Percentiles rank a stretch among this genome's conserved stretches.
Conservation (phyloP, 805 yeast genomes). For the Starmerella scarabaei region DNA sequence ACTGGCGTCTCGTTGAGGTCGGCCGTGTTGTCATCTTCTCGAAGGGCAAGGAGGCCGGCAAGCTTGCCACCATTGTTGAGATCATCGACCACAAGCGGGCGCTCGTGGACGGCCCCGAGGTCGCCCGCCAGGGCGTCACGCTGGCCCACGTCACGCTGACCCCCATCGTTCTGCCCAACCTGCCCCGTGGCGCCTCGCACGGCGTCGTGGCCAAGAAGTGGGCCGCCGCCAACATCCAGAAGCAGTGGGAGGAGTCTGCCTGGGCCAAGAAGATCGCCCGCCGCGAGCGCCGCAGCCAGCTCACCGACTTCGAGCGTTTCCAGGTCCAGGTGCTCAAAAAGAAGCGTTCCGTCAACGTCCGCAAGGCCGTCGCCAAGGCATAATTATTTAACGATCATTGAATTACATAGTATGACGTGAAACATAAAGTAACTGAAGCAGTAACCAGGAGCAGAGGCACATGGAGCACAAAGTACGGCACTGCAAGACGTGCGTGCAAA, state of each 20-base stretch:
- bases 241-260: conserved; percentile 83
- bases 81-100: conserved; percentile 98
- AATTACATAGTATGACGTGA: too few species aligned
- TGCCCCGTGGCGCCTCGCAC: conserved; percentile 93
- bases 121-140: conserved; percentile 83
- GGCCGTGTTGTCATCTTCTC: conserved; percentile 95
- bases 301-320: conserved; percentile 98
- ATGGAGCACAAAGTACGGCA: neutral
- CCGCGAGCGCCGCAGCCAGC: conserved; percentile 82
- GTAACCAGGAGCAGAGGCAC: too few species aligned
- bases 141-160: conserved; percentile 86
- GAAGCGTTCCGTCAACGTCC: conserved; percentile 90
- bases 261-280: conserved; percentile 98
- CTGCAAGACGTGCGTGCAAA: too few species aligned
- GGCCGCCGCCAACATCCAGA: conserved; percentile 75
- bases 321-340: conserved; percentile 94
- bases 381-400: conserved; percentile 8
- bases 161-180: conserved; percentile 67
- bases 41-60: conserved; percentile 59
- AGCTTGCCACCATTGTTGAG: conserved; percentile 95
- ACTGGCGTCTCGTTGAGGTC: conserved; percentile 99
- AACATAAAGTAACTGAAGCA: too few species aligned
- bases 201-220: conserved; percentile 80
- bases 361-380: conserved; percentile 90
- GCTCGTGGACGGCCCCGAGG: conserved; percentile 92